Evolutionary conservation across 106 monocot genomes (phyloP).

Genomic region (Dendrobium huoshanense): DNA sequence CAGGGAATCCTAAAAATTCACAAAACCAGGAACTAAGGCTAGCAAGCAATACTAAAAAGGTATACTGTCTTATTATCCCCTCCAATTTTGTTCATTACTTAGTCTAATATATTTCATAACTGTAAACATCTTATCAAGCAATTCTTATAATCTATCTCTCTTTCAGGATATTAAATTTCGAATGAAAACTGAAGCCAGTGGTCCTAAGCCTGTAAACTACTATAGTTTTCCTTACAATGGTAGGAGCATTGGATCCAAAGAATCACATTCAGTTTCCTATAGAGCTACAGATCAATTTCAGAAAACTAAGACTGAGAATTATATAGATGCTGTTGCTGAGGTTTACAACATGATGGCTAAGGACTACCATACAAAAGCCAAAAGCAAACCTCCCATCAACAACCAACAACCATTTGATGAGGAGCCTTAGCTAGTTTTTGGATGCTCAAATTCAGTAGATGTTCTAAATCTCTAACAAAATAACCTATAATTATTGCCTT

Average conservation of each 20-base stretch:
- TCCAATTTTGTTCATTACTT: background rate
- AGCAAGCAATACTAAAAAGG: background rate
- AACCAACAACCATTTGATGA: background rate
- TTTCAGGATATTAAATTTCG: background rate
- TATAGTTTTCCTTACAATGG: background rate
- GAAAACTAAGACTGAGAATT: constrained; percentile 9
- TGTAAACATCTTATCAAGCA: background rate
- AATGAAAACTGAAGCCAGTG: background rate
- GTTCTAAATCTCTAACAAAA: background rate
- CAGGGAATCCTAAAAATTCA: constrained; percentile 13
- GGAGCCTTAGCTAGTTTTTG: constrained; percentile 5
- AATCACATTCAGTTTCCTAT: background rate
- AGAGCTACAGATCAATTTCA: background rate
- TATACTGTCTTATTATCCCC: background rate
- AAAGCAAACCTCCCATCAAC: constrained; percentile 18
- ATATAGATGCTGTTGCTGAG: constrained; percentile 4
- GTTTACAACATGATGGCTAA: constrained; percentile 24
- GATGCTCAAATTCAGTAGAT: no score
- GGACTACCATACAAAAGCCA: constrained; percentile 22
- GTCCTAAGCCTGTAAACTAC: no score
- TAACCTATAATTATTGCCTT: background rate
- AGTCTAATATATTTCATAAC: background rate
- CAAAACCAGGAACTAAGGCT: background rate
- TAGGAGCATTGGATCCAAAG: background rate
- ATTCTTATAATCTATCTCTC: background rate